Percentiles rank a stretch among this genome's conserved stretches.
phyloP scores from a whole-genome alignment of 2,329 filamentous ascomycete species.

The Diaporthe capsici region DNA sequence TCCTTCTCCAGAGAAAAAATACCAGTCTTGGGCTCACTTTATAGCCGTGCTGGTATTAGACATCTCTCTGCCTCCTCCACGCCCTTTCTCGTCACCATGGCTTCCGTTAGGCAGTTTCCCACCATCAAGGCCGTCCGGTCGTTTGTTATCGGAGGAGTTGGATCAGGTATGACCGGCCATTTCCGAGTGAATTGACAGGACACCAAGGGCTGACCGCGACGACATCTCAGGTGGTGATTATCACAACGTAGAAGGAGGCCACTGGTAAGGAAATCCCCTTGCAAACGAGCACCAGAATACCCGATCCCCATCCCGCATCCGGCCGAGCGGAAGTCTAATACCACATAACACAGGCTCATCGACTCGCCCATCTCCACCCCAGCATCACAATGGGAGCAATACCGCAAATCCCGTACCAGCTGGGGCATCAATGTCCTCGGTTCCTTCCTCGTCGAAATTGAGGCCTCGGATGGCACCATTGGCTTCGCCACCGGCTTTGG shows the following conservation, averaged over 20 bases:
- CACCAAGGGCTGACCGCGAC: constrained; percentile 18
- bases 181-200: not conserved
- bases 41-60: not conserved
- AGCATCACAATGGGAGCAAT: constrained; percentile 90
- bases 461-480: constrained; percentile 90
- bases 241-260: constrained; percentile 87
- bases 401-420: constrained; percentile 87
- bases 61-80: not conserved
- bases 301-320: not conserved
- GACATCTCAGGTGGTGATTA: constrained; percentile 79
- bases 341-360: constrained; percentile 80
- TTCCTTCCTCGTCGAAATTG: constrained; percentile 91
- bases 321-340: constrained; percentile 11
- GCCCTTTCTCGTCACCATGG: constrained; percentile 53
- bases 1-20: not conserved
- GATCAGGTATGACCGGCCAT: constrained; percentile 59
- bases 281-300: constrained; percentile 45
- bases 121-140: constrained; percentile 83
- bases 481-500: constrained; percentile 96
- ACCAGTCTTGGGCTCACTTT: not conserved
- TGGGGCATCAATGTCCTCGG: constrained; percentile 97
- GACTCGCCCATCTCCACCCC: constrained; percentile 94
- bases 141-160: constrained; percentile 77
- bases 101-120: constrained; percentile 72
- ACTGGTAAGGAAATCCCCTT: constrained; percentile 66